Conservation (phyloP, 306 rosid genomes). For the Cucumis melo region DNA sequence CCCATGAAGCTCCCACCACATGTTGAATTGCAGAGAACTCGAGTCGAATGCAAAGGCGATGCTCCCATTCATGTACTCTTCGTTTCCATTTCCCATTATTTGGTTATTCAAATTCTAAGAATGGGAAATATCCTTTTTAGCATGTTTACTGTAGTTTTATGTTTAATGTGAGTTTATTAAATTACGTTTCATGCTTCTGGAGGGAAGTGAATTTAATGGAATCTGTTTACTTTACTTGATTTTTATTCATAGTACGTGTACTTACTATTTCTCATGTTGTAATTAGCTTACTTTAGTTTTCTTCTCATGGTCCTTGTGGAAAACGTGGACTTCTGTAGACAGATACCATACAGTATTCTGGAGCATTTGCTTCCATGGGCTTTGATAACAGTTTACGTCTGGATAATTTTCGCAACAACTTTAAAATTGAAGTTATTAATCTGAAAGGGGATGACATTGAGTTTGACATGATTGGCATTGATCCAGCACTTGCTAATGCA, state of each 20-base stretch:
- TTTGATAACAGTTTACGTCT: conserved; percentile 55
- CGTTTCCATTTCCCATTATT: neutral
- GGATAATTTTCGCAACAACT: conserved; percentile 51
- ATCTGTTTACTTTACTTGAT: neutral
- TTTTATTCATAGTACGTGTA: neutral
- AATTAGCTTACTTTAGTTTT: neutral
- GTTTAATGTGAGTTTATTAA: neutral
- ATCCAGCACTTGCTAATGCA: conserved; percentile 85
- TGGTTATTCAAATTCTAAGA: neutral
- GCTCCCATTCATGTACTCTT: conserved; percentile 29
- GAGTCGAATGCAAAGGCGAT: conserved; percentile 35
- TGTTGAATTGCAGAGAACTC: conserved; percentile 30
- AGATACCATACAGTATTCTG: conserved; percentile 69
- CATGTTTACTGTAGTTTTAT: neutral
- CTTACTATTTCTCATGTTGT: neutral
- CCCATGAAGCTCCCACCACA: conserved; percentile 29
- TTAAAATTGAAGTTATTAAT: conserved; percentile 59
- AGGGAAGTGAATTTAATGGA: neutral
- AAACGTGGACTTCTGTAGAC: conserved; percentile 42
- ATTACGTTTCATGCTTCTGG: neutral
- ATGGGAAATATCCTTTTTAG: neutral
- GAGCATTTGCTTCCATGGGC: conserved; percentile 60
- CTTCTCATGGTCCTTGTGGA: neutral
- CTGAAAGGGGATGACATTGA: conserved; percentile 48
- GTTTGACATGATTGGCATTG: conserved; percentile 93